Conservation (phyloP, 2,329 filamentous ascomycete genomes). For the Penicillium sp. region DNA sequence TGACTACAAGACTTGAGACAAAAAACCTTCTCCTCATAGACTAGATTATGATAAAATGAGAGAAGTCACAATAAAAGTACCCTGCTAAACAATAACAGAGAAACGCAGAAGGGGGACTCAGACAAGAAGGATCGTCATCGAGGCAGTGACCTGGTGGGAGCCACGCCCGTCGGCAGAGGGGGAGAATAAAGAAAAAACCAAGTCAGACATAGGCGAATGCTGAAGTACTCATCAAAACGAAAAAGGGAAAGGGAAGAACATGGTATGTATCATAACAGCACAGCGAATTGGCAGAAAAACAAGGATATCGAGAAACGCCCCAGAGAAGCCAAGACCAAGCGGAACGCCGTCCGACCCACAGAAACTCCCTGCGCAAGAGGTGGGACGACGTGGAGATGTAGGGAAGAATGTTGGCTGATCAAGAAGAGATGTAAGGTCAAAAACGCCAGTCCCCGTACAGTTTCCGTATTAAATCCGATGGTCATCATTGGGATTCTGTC, state of each 20-base stretch:
- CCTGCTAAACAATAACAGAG: constrained; percentile 1
- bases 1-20: not conserved
- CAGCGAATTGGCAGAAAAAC: constrained; percentile 14
- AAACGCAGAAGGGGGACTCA: constrained; percentile 15
- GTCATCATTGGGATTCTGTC: constrained; percentile 5
- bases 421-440: constrained; percentile 12
- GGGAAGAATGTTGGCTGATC: constrained; percentile 11
- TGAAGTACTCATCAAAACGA: constrained; percentile 11
- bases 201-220: not conserved
- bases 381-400: constrained; percentile 8
- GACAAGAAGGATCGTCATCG: constrained; percentile 24
- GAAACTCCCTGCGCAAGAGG: constrained; percentile 13
- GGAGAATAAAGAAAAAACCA: not conserved
- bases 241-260: constrained; percentile 14
- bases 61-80: not conserved
- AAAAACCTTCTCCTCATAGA: not conserved
- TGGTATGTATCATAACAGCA: constrained; percentile 21
- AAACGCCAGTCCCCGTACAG: constrained; percentile 20
- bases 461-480: constrained; percentile 21
- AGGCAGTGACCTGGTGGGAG: constrained; percentile 15
- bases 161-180: constrained; percentile 6
- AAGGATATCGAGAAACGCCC: constrained; percentile 20
- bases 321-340: constrained; percentile 23
- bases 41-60: not conserved
- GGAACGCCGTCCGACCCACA: constrained; percentile 28